Evolutionary conservation across 805 yeast species (phyloP).

Genomic region (Myxozyma vanderwaltii): DNA sequence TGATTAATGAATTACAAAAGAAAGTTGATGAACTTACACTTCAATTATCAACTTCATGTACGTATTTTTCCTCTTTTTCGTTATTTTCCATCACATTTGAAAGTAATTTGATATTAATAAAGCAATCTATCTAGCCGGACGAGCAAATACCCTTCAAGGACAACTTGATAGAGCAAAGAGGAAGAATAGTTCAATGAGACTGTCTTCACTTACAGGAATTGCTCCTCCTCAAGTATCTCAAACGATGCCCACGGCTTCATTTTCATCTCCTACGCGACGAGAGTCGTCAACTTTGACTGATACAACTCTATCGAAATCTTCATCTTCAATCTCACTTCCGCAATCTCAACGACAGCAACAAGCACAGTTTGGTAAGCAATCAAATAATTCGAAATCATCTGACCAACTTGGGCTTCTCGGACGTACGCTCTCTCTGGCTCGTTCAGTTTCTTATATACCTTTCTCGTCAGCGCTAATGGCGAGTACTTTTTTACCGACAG

Average conservation of each 20-base stretch:
- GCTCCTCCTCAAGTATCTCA: constrained; percentile 27
- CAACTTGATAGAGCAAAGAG: constrained; percentile 23
- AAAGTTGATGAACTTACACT: constrained; percentile 17
- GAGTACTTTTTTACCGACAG: constrained; percentile 5
- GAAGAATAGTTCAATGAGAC: constrained; percentile 17
- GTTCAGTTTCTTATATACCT: constrained; percentile 24
- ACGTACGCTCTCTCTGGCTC: constrained; percentile 21
- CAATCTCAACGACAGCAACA: constrained; percentile 18
- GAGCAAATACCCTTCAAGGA: constrained; percentile 15
- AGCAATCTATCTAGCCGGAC: constrained; percentile 13
- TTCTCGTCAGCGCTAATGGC: constrained; percentile 24
- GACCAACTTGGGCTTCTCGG: constrained; percentile 2
- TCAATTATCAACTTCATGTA: constrained; percentile 14
- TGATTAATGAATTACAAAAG: constrained; percentile 9
- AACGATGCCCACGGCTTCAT: constrained; percentile 7
- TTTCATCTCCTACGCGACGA: constrained; percentile 18
- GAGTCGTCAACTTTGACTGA: constrained; percentile 6
- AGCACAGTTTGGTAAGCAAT: neutral
- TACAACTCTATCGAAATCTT: constrained; percentile 8
- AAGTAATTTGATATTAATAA: neutral
- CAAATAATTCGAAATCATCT: neutral
- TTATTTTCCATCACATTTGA: neutral
- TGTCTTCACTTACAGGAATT: constrained; percentile 15
- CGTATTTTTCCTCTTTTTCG: no score
- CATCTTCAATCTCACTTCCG: constrained; percentile 4